Percentiles rank a stretch among this genome's conserved stretches.
These are phyloP conservation scores for Candida ponderosae DNA, from an alignment of 805 yeast genomes.

Conservation along the genomic window DNA sequence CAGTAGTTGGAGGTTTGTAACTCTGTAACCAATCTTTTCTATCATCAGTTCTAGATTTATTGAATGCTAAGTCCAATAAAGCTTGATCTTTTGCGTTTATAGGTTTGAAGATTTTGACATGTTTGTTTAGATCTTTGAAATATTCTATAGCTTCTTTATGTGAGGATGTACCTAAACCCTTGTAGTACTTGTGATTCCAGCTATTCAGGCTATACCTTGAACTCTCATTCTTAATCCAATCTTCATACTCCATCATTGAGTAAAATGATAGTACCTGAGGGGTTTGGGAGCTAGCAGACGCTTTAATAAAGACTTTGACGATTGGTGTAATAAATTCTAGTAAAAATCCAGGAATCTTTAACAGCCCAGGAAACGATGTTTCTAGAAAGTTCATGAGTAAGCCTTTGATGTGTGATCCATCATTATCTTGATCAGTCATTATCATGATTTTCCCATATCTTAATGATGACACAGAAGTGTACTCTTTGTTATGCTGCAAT, in stretches of 20 bases:
- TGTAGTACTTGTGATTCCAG: conserved; percentile 93
- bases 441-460: conserved; percentile 97
- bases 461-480: conserved; percentile 62
- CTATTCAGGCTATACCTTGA: conserved; percentile 51
- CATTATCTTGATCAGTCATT: conserved; percentile 99
- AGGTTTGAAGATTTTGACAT: conserved; percentile 77
- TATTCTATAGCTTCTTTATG: conserved; percentile 81
- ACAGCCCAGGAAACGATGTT: conserved; percentile 87
- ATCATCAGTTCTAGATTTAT: conserved; percentile 92
- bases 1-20: conserved; percentile 90
- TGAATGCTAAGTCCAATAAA: conserved; percentile 84
- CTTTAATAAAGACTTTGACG: conserved; percentile 75
- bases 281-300: conserved; percentile 52
- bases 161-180: conserved; percentile 96
- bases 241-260: conserved; percentile 92
- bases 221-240: conserved; percentile 87
- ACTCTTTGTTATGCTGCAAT: conserved; percentile 82
- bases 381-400: conserved; percentile 88
- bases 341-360: conserved; percentile 85
- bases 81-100: conserved; percentile 71
- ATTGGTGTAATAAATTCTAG: conserved; percentile 95
- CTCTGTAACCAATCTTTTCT: conserved; percentile 94
- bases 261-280: conserved; percentile 72
- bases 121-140: conserved; percentile 76
- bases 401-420: conserved; percentile 97